Conservation (phyloP, 2,329 filamentous ascomycete genomes). For the Mariannaea elegans region DNA sequence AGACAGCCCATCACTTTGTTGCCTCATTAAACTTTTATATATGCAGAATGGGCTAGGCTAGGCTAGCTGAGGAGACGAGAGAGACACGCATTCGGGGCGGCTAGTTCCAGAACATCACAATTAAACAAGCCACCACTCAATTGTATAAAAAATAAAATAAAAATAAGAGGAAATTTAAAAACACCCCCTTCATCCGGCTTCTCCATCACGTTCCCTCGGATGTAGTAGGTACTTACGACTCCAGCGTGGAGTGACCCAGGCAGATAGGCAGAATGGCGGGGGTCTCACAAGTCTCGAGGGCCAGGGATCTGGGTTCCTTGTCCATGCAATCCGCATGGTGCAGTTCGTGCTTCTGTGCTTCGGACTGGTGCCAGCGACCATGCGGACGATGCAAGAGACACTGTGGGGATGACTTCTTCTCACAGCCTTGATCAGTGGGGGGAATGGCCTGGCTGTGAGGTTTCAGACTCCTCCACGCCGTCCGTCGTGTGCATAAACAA, state of each 20-base stretch:
- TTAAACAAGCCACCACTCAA: no score
- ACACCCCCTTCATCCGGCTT: background rate
- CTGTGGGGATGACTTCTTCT: background rate
- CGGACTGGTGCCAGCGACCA: background rate
- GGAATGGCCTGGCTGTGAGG: background rate
- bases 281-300: conserved; percentile 16
- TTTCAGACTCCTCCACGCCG: background rate
- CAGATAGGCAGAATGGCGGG: conserved; percentile 17
- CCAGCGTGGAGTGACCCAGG: conserved; percentile 1
- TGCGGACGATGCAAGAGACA: background rate
- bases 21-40: background rate
- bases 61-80: background rate
- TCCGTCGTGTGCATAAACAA: no score
- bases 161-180: conserved; percentile 16
- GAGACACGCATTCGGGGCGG: background rate
- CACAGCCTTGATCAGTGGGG: background rate
- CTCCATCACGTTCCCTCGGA: conserved; percentile 1
- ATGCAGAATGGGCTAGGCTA: background rate
- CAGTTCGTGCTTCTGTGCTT: background rate
- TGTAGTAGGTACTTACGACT: conserved; percentile 15
- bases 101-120: background rate
- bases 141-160: background rate
- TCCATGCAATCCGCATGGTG: background rate
- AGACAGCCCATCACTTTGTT: background rate
- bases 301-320: conserved; percentile 18